Evolutionary conservation across 371 early-diverging fungal species (phyloP).

Genomic region (Mucor circinelloides): DNA sequence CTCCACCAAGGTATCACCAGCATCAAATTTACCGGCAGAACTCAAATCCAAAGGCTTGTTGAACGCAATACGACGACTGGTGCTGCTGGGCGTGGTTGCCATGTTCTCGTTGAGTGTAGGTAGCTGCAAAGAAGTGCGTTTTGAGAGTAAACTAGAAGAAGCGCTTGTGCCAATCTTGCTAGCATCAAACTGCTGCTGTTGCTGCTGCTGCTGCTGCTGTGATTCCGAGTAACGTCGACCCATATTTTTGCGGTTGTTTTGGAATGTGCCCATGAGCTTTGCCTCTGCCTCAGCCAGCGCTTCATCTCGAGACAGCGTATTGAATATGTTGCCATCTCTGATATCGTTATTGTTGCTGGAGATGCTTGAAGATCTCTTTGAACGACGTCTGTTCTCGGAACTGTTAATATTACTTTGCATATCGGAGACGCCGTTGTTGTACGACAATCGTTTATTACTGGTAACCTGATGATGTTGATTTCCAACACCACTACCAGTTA

Average conservation of each 20-base stretch:
- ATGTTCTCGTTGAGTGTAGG: constrained; percentile 37
- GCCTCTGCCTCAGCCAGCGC: constrained; percentile 56
- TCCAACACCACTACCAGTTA: constrained; percentile 9
- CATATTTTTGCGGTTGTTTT: not conserved
- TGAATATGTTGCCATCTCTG: constrained; percentile 25
- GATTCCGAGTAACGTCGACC: constrained; percentile 42
- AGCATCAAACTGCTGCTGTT: not conserved
- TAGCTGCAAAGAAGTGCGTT: constrained; percentile 18
- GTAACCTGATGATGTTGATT: constrained; percentile 12
- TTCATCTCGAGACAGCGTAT: constrained; percentile 35
- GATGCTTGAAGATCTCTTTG: constrained; percentile 15
- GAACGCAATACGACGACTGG: constrained; percentile 23
- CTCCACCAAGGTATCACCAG: not conserved
- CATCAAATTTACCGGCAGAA: not conserved
- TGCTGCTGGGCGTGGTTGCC: constrained; percentile 2
- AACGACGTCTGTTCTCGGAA: constrained; percentile 22
- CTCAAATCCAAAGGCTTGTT: constrained; percentile 45
- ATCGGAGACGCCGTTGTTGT: constrained; percentile 22
- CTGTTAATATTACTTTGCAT: constrained; percentile 23
- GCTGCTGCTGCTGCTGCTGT: constrained; percentile 13
- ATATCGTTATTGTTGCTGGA: not conserved
- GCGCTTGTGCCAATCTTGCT: constrained; percentile 5
- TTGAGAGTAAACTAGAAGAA: not conserved
- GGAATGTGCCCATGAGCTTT: constrained; percentile 54
- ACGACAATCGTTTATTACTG: constrained; percentile 29